These are phyloP conservation scores for Cytospora piceae DNA, from an alignment of 2,329 filamentous ascomycete species.

Conservation along the genomic window DNA sequence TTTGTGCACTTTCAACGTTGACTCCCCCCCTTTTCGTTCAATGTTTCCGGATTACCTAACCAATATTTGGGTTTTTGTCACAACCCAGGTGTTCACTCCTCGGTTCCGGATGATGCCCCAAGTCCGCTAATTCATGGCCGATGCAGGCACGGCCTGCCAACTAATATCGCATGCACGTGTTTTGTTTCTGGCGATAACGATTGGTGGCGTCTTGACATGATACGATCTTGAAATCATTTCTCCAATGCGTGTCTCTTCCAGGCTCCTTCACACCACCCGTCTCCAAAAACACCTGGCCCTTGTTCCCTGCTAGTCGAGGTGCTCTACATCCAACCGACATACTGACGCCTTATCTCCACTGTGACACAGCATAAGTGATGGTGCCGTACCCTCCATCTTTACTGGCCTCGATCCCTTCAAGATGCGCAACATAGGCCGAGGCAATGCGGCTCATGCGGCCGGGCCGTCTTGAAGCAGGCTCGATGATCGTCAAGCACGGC, in stretches of 20 bases:
- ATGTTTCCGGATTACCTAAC: too few relatives aligned
- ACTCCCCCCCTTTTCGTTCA: too few relatives aligned
- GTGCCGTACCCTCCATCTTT: neutral
- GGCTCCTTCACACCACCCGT: neutral
- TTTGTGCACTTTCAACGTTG: too few relatives aligned
- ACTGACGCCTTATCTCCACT: neutral
- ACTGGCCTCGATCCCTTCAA: neutral
- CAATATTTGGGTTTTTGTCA: too few relatives aligned
- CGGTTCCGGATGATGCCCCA: too few relatives aligned
- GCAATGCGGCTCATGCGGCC: neutral
- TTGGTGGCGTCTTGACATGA: too few relatives aligned
- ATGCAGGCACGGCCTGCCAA: too few relatives aligned
- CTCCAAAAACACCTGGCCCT: neutral
- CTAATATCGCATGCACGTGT: too few relatives aligned
- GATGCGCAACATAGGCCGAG: neutral
- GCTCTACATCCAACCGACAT: neutral
- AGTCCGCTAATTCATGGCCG: too few relatives aligned
- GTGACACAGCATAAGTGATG: neutral
- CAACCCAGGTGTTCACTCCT: too few relatives aligned
- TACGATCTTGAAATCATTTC: neutral
- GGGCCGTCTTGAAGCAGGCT: neutral
- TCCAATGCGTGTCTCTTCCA: neutral
- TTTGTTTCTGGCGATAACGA: too few relatives aligned
- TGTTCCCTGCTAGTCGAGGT: neutral
- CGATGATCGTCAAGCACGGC: neutral